Conservation (phyloP, 129 eudicot genomes). For the Silybum marianum region DNA sequence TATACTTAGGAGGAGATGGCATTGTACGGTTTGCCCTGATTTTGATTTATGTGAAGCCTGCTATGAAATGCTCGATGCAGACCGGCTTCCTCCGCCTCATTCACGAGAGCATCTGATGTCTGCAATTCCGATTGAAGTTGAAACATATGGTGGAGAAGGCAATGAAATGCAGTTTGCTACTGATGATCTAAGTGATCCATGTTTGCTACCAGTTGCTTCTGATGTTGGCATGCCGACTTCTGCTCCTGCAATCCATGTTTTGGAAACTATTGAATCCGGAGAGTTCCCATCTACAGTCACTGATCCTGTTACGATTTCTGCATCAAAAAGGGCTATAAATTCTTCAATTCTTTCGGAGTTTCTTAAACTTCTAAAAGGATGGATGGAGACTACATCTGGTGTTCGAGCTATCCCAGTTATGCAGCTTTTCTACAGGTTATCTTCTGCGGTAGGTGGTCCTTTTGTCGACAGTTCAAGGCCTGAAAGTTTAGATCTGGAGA, state of each 20-base stretch:
- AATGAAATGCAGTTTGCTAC: constrained; percentile 78
- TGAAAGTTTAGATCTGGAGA: constrained; percentile 79
- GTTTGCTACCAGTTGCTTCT: constrained; percentile 59
- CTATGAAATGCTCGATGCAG: constrained; percentile 91
- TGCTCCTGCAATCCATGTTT: constrained; percentile 74
- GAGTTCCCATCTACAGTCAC: constrained; percentile 66
- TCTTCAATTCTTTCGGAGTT: constrained; percentile 88
- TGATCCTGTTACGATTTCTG: constrained; percentile 92
- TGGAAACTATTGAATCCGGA: constrained; percentile 68
- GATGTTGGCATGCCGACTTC: constrained; percentile 58
- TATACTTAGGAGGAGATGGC: constrained; percentile 93
- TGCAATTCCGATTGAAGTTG: constrained; percentile 93
- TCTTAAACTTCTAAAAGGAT: constrained; percentile 78
- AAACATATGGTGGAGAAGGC: constrained; percentile 79
- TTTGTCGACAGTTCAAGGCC: constrained; percentile 74
- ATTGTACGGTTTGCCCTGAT: constrained; percentile 96
- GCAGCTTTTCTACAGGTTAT: constrained; percentile 93
- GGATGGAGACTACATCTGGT: constrained; percentile 94
- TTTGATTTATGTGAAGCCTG: constrained; percentile 98
- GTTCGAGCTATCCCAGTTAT: constrained; percentile 85
- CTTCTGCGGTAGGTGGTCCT: constrained; percentile 98
- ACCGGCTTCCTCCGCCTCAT: constrained; percentile 95
- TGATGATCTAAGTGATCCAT: constrained; percentile 66
- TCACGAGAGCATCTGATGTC: constrained; percentile 98
- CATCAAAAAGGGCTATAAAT: constrained; percentile 96